phyloP scores from a whole-genome alignment of 176 grass and related monocot species.

The Luzula sylvatica region DNA sequence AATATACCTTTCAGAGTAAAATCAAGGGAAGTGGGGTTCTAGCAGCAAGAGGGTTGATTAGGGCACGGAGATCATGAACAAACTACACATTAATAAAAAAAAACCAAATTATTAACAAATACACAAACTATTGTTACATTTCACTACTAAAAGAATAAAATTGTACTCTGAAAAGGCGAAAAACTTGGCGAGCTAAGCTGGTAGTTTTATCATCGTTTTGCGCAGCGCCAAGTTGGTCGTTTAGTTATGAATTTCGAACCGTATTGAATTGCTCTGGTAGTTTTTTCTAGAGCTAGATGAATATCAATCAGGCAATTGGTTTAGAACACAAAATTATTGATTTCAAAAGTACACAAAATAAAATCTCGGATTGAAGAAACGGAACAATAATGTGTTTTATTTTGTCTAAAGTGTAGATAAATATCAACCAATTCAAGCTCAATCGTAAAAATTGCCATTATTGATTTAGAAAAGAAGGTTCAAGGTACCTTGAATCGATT shows the following conservation, averaged over 20 bases:
- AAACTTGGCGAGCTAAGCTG: conserved; percentile 75
- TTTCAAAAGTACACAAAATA: neutral
- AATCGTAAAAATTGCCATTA: no score
- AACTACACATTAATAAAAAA: conserved; percentile 43
- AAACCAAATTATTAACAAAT: neutral
- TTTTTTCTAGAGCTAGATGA: conserved; percentile 50
- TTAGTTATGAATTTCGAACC: conserved; percentile 76
- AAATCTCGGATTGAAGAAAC: conserved; percentile 1
- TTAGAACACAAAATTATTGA: no score
- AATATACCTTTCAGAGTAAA: conserved; percentile 69
- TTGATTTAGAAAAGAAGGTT: no score
- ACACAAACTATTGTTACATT: conserved; percentile 1
- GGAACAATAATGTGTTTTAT: neutral
- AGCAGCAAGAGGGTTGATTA: conserved; percentile 63
- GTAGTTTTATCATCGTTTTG: conserved; percentile 90
- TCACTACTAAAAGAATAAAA: neutral
- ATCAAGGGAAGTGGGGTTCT: conserved; percentile 81
- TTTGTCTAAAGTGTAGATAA: neutral
- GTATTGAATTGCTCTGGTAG: conserved; percentile 74
- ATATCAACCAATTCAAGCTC: neutral
- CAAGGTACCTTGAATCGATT: no score
- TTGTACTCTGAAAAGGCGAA: conserved; percentile 66
- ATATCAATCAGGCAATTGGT: no score
- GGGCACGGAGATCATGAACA: conserved; percentile 70
- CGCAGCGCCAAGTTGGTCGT: conserved; percentile 57